phyloP scores from a whole-genome alignment of 2,329 filamentous ascomycete genomes.

The Chaetoscypha palmicola region DNA sequence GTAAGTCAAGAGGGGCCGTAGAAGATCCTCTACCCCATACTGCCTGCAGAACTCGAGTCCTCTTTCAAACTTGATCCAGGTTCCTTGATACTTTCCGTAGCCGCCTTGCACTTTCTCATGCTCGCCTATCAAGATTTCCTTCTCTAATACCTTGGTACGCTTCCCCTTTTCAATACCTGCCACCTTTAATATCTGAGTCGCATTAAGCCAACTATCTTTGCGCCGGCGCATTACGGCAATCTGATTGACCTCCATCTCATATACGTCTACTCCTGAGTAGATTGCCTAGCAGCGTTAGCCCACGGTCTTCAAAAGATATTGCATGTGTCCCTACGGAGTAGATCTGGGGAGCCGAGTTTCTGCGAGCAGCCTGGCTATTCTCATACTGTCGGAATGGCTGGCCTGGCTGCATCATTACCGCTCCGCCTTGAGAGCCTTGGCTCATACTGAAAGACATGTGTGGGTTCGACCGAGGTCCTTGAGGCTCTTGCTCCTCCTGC shows the following conservation, averaged over 20 bases:
- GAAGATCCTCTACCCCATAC: constrained; percentile 68
- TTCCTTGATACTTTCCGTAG: constrained; percentile 98
- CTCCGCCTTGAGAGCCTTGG: constrained; percentile 28
- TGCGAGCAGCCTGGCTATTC: constrained; percentile 20
- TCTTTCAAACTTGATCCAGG: constrained; percentile 92
- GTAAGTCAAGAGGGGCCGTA: constrained; percentile 70
- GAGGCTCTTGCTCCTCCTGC: constrained; percentile 21
- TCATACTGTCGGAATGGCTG: constrained; percentile 29
- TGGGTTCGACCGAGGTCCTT: constrained; percentile 13
- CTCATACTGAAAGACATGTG: constrained; percentile 32
- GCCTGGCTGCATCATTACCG: constrained; percentile 30
- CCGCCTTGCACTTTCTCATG: constrained; percentile 98
- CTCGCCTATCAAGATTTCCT: constrained; percentile 91
- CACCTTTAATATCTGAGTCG: constrained; percentile 96
- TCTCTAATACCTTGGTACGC: constrained; percentile 94
- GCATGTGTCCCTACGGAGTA: constrained; percentile 46
- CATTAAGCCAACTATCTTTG: constrained; percentile 93
- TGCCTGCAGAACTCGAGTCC: constrained; percentile 86
- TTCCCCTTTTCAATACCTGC: constrained; percentile 96
- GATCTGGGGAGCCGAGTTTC: constrained; percentile 42
- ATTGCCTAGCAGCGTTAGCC: constrained; percentile 53
- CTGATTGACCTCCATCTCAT: constrained; percentile 95
- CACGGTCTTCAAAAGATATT: neutral
- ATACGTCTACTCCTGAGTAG: constrained; percentile 92
- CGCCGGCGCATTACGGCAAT: constrained; percentile 94